Evolutionary conservation across 495 filamentous ascomycete genomes (phyloP).

Genomic region (Penicillium mononematosum): DNA sequence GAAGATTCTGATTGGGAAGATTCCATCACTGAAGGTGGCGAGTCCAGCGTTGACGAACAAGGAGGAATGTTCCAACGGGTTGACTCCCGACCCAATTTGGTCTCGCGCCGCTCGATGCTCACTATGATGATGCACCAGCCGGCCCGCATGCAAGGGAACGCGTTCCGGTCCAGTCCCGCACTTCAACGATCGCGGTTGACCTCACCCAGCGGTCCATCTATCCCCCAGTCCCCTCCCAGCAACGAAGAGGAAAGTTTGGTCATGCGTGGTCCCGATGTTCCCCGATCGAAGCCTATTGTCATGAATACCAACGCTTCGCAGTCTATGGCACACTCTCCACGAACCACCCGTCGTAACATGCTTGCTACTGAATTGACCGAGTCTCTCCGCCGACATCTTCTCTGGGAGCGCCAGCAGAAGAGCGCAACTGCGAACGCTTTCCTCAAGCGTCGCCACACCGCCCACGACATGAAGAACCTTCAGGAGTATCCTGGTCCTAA

Average conservation of each 20-base stretch:
- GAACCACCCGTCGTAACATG: slow-evolving; percentile 96
- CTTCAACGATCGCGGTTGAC: slow-evolving; percentile 74
- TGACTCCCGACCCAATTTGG: slow-evolving; percentile 81
- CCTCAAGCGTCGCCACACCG: slow-evolving; percentile 86
- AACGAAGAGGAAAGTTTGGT: slow-evolving; percentile 67
- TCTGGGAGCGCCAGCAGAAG: slow-evolving; percentile 89
- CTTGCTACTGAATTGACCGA: slow-evolving; percentile 88
- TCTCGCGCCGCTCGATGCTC: slow-evolving; percentile 82
- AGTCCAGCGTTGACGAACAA: slow-evolving; percentile 75
- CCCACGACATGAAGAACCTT: slow-evolving; percentile 82
- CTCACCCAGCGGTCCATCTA: slow-evolving; percentile 70
- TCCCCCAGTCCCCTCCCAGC: slow-evolving; percentile 68
- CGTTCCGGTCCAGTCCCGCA: slow-evolving; percentile 75
- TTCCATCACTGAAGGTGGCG: slow-evolving; percentile 81
- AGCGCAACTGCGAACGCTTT: slow-evolving; percentile 84
- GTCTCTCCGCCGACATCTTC: slow-evolving; percentile 72
- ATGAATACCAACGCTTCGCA: slow-evolving; percentile 53
- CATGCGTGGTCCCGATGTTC: slow-evolving; percentile 70
- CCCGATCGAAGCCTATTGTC: slow-evolving; percentile 83
- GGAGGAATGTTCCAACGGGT: slow-evolving; percentile 77
- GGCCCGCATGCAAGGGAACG: slow-evolving; percentile 41
- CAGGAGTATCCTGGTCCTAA: slow-evolving; percentile 64
- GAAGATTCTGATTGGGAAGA: slow-evolving; percentile 91
- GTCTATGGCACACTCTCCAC: slow-evolving; percentile 75
- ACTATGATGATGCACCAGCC: slow-evolving; percentile 85